A percentile compares a stretch with the other conserved stretches of the same genome.
These are phyloP conservation scores for Rhizopogon rudus DNA, from an alignment of 768 basidiomycete species.

Conservation along the genomic window DNA sequence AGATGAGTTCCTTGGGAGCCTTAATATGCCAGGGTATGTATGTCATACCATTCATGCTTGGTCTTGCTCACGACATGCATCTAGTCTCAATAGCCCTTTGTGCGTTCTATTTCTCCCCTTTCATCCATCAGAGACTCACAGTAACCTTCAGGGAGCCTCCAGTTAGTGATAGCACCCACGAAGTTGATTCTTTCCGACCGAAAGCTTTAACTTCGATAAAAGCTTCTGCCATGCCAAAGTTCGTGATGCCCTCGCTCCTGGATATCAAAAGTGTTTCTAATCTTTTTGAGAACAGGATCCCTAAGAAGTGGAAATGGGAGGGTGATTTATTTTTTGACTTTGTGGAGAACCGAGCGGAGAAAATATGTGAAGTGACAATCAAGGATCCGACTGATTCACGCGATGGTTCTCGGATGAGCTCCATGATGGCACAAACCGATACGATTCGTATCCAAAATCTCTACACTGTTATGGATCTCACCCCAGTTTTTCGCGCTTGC, in stretches of 20 bases:
- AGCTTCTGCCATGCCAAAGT: constrained; percentile 17
- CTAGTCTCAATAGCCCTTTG: constrained; percentile 22
- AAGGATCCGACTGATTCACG: constrained; percentile 38
- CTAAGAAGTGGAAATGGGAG: constrained; percentile 62
- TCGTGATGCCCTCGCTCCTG: constrained; percentile 13
- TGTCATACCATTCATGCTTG: background rate
- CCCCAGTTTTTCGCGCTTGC: constrained; percentile 44
- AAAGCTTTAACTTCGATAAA: constrained; percentile 9
- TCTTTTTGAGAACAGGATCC: constrained; percentile 33
- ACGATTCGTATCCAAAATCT: constrained; percentile 42
- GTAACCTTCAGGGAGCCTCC: constrained; percentile 12
- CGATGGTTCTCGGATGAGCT: constrained; percentile 44
- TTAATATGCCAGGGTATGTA: constrained; percentile 22
- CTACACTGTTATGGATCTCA: constrained; percentile 43
- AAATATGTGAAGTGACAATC: constrained; percentile 46
- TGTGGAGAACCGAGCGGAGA: constrained; percentile 31
- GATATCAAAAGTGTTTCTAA: constrained; percentile 2
- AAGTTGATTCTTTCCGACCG: constrained; percentile 1
- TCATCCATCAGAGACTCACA: background rate
- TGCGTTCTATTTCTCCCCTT: constrained; percentile 7
- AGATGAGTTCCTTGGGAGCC: constrained; percentile 21
- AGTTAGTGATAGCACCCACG: background rate
- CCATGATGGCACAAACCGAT: constrained; percentile 37
- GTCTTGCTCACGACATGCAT: background rate
- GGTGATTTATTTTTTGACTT: constrained; percentile 46